Evolutionary conservation across 192 early-diverging fungal genomes (phyloP).

Genomic region (Umbelopsis ramanniana): DNA sequence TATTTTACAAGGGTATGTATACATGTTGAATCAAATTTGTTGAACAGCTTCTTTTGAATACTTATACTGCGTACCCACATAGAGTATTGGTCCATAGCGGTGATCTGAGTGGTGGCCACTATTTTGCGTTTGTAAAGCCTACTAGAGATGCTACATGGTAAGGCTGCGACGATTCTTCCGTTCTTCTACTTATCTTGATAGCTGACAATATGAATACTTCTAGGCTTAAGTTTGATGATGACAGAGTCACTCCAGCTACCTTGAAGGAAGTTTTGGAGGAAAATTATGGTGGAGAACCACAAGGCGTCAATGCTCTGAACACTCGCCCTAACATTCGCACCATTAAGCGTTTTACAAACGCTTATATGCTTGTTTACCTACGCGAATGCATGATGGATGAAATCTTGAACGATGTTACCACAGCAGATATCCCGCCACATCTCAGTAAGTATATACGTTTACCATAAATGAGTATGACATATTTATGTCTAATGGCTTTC

Average conservation of each 20-base stretch:
- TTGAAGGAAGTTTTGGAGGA: conserved; percentile 89
- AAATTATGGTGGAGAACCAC: conserved; percentile 87
- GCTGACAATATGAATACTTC: neutral
- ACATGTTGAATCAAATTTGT: neutral
- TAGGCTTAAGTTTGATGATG: conserved; percentile 92
- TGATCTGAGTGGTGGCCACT: conserved; percentile 92
- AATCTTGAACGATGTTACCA: conserved; percentile 68
- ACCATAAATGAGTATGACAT: neutral
- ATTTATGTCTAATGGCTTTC: neutral
- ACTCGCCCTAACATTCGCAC: conserved; percentile 50
- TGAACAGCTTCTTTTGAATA: neutral
- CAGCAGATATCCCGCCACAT: conserved; percentile 82
- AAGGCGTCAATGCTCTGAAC: conserved; percentile 38
- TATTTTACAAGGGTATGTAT: conserved; percentile 78
- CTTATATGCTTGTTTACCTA: conserved; percentile 99
- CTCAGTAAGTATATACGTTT: conserved; percentile 56
- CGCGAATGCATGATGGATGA: conserved; percentile 74
- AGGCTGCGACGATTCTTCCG: neutral
- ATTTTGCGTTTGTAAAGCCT: conserved; percentile 89
- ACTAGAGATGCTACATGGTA: conserved; percentile 78
- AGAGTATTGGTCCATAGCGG: conserved; percentile 96
- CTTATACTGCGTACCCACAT: neutral
- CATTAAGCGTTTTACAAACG: conserved; percentile 90
- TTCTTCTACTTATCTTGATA: neutral
- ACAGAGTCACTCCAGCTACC: conserved; percentile 82